These are phyloP conservation scores for Pseudognaphalium luteoalbum DNA, from an alignment of 129 eudicot species.

Conservation along the genomic window DNA sequence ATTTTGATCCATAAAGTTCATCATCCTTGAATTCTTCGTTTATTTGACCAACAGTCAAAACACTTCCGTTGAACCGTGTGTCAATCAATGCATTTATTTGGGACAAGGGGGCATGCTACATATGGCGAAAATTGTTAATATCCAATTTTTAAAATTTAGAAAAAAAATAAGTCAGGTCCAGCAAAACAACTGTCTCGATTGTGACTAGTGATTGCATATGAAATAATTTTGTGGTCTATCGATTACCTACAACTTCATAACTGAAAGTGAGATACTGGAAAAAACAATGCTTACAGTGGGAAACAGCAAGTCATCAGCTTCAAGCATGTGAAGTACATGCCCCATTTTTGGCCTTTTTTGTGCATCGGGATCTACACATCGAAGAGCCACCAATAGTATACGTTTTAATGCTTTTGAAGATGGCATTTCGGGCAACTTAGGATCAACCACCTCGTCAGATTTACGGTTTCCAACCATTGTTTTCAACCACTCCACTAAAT, in stretches of 20 bases:
- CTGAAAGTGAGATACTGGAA: constrained; percentile 12
- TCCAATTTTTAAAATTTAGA: not conserved
- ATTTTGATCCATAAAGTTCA: not conserved
- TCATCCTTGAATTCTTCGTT: not conserved
- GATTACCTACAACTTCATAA: not conserved
- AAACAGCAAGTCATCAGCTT: constrained; percentile 80
- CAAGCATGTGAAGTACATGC: constrained; percentile 96
- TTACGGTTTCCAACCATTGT: constrained; percentile 86
- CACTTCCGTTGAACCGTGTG: not conserved
- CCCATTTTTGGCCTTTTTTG: constrained; percentile 98
- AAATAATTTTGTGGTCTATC: not conserved
- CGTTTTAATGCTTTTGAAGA: constrained; percentile 90
- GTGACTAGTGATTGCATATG: not conserved
- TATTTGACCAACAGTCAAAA: not conserved
- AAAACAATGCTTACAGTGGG: constrained; percentile 57
- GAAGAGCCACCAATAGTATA: constrained; percentile 76
- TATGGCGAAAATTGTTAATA: constrained; percentile 9
- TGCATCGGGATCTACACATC: constrained; percentile 96
- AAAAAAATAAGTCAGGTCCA: not conserved
- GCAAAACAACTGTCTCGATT: not conserved
- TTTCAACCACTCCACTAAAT: constrained; percentile 94
- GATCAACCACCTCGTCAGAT: constrained; percentile 94
- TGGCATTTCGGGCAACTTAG: constrained; percentile 83
- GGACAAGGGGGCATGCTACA: not conserved
- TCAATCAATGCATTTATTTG: not conserved